Evolutionary conservation across 1,284 basidiomycete species (phyloP).

Genomic region (Vanrija pseudolonga): DNA sequence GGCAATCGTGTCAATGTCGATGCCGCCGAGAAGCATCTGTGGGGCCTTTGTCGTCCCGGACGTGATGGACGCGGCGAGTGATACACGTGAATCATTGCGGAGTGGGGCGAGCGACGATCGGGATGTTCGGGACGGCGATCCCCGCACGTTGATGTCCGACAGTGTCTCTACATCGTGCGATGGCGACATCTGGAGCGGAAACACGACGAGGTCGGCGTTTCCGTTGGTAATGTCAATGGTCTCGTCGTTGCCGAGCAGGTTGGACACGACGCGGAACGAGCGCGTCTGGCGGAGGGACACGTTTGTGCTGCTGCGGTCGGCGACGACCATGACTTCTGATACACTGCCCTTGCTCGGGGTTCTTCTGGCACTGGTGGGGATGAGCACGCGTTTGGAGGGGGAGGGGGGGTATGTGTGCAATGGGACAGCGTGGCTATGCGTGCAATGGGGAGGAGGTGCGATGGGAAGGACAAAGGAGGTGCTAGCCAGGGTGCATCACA

Average conservation of each 20-base stretch:
- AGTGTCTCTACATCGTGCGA: neutral
- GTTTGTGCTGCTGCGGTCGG: neutral
- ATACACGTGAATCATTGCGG: neutral
- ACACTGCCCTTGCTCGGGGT: neutral
- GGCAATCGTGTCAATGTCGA: neutral
- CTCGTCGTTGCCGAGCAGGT: neutral
- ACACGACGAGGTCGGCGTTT: neutral
- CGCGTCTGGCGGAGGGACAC: slow-evolving; percentile 1
- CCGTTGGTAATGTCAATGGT: neutral
- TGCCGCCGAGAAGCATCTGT: slow-evolving; percentile 8
- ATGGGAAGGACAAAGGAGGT: too few species aligned
- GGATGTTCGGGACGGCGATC: neutral
- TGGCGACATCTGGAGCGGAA: neutral
- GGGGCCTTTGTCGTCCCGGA: neutral
- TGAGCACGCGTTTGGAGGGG: neutral
- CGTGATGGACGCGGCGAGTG: neutral
- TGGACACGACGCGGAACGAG: slow-evolving; percentile 6
- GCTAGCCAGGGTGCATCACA: too few species aligned
- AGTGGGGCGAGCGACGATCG: neutral
- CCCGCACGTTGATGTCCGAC: neutral
- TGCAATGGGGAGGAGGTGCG: too few species aligned
- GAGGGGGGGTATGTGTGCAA: neutral
- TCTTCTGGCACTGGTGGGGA: neutral
- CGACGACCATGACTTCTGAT: neutral
- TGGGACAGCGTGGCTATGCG: too few species aligned